Conservation (phyloP, 129 eudicot genomes). For the Flaveria bidentis region DNA sequence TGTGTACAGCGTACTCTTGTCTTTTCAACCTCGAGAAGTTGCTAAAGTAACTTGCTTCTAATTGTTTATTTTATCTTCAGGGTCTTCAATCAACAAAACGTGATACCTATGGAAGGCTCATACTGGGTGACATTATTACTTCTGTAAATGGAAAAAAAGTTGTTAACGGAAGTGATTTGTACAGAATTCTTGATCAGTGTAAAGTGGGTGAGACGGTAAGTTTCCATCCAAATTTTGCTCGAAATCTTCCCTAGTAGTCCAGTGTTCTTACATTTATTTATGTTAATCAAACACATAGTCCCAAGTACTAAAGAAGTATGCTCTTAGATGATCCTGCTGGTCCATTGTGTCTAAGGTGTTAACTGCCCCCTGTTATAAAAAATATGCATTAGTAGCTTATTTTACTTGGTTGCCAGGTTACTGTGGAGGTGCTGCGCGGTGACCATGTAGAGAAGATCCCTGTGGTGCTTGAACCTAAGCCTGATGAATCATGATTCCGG, state of each 20-base stretch:
- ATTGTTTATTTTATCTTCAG: slow-evolving; percentile 43
- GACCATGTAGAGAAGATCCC: slow-evolving; percentile 93
- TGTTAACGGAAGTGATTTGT: slow-evolving; percentile 78
- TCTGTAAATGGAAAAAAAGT: slow-evolving; percentile 88
- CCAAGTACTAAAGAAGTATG: no score
- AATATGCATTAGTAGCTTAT: no score
- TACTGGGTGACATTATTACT: slow-evolving; percentile 86
- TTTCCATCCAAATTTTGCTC: slow-evolving; percentile 5
- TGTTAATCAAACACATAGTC: no score
- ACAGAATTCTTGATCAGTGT: slow-evolving; percentile 96
- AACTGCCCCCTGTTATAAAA: no score
- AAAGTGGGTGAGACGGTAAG: slow-evolving; percentile 86
- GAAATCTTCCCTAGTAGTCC: not conserved
- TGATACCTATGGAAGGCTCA: slow-evolving; percentile 81
- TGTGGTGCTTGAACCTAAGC: slow-evolving; percentile 83
- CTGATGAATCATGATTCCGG: slow-evolving; percentile 63
- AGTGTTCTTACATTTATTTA: no score
- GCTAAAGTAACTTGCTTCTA: not conserved
- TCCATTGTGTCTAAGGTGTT: no score
- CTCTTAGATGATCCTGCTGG: no score
- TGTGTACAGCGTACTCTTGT: not conserved
- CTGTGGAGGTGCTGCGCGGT: slow-evolving; percentile 91
- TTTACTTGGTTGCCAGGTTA: slow-evolving; percentile 50
- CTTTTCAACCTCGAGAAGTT: slow-evolving; percentile 16
- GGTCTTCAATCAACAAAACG: slow-evolving; percentile 86